A percentile compares a stretch with the other conserved stretches of the same genome.
Conservation (phyloP, 805 yeast species). For the Pichia ethanolica region DNA sequence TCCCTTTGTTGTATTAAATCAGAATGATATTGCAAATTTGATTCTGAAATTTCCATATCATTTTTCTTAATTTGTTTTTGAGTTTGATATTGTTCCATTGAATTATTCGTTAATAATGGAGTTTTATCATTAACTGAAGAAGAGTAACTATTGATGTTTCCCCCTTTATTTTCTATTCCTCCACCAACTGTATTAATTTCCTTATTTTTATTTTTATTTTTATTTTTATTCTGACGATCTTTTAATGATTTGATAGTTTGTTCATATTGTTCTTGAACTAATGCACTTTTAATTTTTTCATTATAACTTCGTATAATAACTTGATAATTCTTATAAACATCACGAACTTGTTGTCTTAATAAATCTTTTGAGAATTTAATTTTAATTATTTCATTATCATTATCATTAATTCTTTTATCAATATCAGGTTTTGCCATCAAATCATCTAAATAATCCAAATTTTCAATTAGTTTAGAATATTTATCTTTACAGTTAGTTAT, state of each 20-base stretch:
- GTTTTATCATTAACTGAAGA: background rate
- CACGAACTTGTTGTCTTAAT: conserved; percentile 47
- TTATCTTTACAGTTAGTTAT: conserved; percentile 14
- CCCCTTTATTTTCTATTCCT: no score
- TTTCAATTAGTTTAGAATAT: conserved; percentile 12
- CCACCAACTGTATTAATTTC: no score
- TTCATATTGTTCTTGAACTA: conserved; percentile 25
- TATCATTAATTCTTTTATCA: background rate
- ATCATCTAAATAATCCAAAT: conserved; percentile 11
- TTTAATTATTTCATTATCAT: conserved; percentile 9
- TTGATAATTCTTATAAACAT: conserved; percentile 40
- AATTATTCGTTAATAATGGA: background rate
- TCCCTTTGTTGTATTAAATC: conserved; percentile 66
- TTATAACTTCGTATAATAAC: conserved; percentile 38
- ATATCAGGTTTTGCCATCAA: background rate
- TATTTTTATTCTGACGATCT: background rate
- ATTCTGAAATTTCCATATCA: conserved; percentile 29
- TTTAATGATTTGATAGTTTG: conserved; percentile 8
- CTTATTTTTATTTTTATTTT: background rate
- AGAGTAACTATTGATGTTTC: no score
- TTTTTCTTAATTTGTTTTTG: conserved; percentile 26
- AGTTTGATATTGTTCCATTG: conserved; percentile 18
- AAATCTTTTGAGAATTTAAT: conserved; percentile 39
- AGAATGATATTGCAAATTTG: conserved; percentile 57
- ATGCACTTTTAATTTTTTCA: conserved; percentile 38